Evolutionary conservation across 306 rosid genomes (phyloP), one percentile per base, ranked within the genome.

Genomic region (Rubus parviflorus): DNA sequence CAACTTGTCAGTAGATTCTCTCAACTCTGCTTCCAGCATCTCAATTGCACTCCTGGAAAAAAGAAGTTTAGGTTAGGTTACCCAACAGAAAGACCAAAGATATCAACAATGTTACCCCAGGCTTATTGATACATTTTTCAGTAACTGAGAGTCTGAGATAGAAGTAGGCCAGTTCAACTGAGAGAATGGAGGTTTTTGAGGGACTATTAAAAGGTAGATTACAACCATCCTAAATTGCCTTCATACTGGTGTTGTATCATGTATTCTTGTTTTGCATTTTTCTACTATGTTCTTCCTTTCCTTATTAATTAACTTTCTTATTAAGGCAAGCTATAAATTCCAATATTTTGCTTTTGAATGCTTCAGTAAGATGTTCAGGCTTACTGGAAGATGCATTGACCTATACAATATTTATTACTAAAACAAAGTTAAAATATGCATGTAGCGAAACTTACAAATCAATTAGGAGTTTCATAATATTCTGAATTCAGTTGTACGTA

Each of bases 31-130:
- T 83, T 95, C 97, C 72, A 92, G 84, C 83, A 89, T 78, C 63
- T 95, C 99, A 65, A 90, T 85, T 49, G 96, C 97, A 65, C 92
- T 88, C 88, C 99, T 95, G 96, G 37, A 80, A 72, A 49, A 65
- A 9, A 61, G 1, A 17, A 4, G 56, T 6, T 13, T 54, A 7
- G 66, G 65, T 56, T 51, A 73, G 13, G 45, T 57, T 60, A 6
- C 56, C 35, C 58, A 20, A 60, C 0, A 45, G 14, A 42, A 42
- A 22, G 53, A 43, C 57, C 23, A 62, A 38, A 66, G 43, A 23
- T 41, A 56, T 16, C 11, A 41, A 6, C 15, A 6, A 73, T 41
- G 25, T 14, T 8, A 2, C 68, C 42, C 9, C 2, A 14, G 22
- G 11, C 15, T 41, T 37, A 71, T 17, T 8, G 30, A 37, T 7